Evolutionary conservation across 2,329 filamentous ascomycete species (phyloP).

Genomic region (Arthrinium phaeospermum): DNA sequence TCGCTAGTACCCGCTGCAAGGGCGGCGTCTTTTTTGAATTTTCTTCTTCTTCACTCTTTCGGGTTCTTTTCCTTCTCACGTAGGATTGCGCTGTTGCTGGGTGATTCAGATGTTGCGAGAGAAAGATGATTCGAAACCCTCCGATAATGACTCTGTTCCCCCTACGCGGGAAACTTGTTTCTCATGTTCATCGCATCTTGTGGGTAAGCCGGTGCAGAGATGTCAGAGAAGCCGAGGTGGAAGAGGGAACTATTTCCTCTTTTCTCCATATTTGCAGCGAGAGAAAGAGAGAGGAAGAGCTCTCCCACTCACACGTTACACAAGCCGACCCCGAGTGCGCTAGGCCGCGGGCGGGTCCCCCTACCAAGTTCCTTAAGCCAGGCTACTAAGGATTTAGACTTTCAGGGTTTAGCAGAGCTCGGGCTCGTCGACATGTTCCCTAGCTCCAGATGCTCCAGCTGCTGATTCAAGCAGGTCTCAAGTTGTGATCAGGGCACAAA

Average conservation of each 20-base stretch:
- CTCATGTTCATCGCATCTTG: conserved; percentile 6
- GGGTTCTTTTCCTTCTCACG: conserved; percentile 1
- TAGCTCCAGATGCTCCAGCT: conserved; percentile 12
- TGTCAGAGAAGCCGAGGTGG: not conserved
- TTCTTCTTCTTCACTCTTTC: conserved; percentile 1
- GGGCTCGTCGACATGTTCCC: conserved; percentile 2
- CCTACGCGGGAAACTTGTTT: not conserved
- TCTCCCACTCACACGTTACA: conserved; percentile 11
- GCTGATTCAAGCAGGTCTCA: conserved; percentile 20
- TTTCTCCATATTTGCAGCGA: not conserved
- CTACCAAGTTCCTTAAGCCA: not conserved
- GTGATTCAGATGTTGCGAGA: not conserved
- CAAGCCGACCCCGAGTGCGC: conserved; percentile 13
- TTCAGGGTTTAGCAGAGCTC: conserved; percentile 20
- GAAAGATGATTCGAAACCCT: conserved; percentile 11
- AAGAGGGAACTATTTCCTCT: not conserved
- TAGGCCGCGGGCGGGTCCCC: not conserved
- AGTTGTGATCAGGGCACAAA: conserved; percentile 19
- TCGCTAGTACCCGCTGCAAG: conserved; percentile 17
- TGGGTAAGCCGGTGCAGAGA: not conserved
- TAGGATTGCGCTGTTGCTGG: not conserved
- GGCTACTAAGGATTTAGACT: conserved; percentile 14
- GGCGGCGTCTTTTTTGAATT: conserved; percentile 9
- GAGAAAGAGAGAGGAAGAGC: not conserved
- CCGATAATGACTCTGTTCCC: not conserved